These are phyloP conservation scores for Apiotrichum gracile DNA, from an alignment of 1,284 basidiomycete genomes.

Conservation along the genomic window DNA sequence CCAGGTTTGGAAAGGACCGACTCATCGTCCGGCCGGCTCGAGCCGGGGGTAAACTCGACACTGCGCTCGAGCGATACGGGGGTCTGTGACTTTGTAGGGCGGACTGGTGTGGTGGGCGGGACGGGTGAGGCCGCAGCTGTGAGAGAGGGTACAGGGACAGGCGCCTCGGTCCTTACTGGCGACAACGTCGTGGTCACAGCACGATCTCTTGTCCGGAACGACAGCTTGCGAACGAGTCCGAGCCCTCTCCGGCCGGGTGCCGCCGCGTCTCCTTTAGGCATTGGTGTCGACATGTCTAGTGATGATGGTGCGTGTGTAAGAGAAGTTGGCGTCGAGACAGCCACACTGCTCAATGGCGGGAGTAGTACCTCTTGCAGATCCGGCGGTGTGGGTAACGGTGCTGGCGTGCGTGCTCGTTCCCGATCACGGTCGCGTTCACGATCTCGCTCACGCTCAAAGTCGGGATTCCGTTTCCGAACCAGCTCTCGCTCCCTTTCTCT, in stretches of 20 bases:
- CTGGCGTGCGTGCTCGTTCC: background rate
- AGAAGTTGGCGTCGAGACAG: background rate
- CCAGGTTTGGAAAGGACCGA: background rate
- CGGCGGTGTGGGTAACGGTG: background rate
- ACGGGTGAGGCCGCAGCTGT: background rate
- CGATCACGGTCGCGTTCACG: background rate
- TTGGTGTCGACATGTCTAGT: no score
- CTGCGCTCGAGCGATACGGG: background rate
- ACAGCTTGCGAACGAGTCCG: conserved; percentile 10
- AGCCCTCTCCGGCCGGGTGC: conserved; percentile 9
- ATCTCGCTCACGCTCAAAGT: background rate
- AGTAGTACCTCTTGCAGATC: background rate
- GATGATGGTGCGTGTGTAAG: background rate
- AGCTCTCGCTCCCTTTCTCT: background rate
- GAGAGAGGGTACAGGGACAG: background rate
- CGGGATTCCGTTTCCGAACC: no score
- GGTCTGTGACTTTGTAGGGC: background rate
- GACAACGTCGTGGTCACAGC: background rate
- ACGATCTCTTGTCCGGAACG: conserved; percentile 5
- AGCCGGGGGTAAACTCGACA: background rate
- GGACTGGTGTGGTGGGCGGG: background rate
- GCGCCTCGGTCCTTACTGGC: background rate
- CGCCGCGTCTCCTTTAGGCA: no score
- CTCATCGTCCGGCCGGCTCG: background rate
- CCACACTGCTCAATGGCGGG: no score